Evolutionary conservation across 75 land plant genomes (phyloP), one percentile per base, ranked within the genome.

Genomic region (Picea sitchensis): DNA sequence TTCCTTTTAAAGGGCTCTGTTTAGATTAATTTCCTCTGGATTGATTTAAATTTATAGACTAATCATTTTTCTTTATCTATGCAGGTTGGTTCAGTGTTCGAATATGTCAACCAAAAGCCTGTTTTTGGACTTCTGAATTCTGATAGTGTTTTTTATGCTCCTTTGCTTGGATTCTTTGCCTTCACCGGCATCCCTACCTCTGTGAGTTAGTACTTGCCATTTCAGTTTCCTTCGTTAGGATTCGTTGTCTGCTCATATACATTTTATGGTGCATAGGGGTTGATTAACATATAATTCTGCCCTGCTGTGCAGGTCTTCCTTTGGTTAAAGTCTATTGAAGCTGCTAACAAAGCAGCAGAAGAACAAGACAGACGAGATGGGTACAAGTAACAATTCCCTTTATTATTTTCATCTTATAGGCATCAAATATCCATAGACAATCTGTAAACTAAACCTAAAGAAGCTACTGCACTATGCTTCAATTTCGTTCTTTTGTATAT

Each of bases 41-140:
- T 63, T 30, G 23, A 36, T 26, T 60, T 59, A 2, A 54, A n/a
- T 34, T 26, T 72, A 51, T 51, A 51, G 11, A 57, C 54, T 44
- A 64, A 59, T 47, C n/a, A 38, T 44, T 54, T 76, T 5, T 21
- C 56, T 18, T 65, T 26, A 21, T 62, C 17, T 5, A 59, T 87
- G 74, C 96, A 98, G 99, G 85, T 98, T 51, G 99, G 99, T 69
- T 98, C 99, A 2, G 65, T 92, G n/a, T 98, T 98, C 78, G 99
- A 98, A 86, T 98, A 95, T 77, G 87, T 84, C 76, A 98, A 95
- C 83, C 85, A 90, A 80, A 95, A 83, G 60, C 90, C 99, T 34
- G 83, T 93, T 60, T 98, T 98, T 84, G 99, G 99, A 34, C 83
- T 98, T 14, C 26, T 98, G 68, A 84, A 82, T 23, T 84, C 98